Base-by-base conservation (phyloP, 2,329 filamentous ascomycete species). In the Colletotrichum australisinense region DNA sequence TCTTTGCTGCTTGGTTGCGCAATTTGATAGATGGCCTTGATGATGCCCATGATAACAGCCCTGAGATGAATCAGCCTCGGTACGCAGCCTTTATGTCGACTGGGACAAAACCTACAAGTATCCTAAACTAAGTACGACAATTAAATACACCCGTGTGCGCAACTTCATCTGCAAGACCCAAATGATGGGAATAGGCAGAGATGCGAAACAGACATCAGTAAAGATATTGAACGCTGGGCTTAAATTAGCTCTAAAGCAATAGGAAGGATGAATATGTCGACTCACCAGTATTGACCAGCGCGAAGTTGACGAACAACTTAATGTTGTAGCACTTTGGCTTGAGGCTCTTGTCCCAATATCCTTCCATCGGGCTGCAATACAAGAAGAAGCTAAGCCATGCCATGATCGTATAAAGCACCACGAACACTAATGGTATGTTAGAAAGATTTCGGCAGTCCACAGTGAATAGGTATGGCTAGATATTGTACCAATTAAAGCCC, bases 191-290 rank as follows among this genome's bases (percentile, higher is more conserved):
- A 85, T 78, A 1, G 85, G 84, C 22, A 86, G 77, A 1, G 83
- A 80, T 0, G 84, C 84, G 46, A 86, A 84, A n/a, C 81, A 77
- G 8, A 85, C 78, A 65, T 86, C 84, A n/a, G 84, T 85, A 9
- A 81, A 79, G 52, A 86, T 85, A 68, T 86, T 85, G 77, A 84
- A 81, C 4, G 77, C 81, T 79, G 62, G 74, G 56, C 62, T 73
- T 22, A 73, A 19, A 19, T 58, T 16, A 64, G 67, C 12, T 46
- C 12, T 22, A 14, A 60, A 69, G 7, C 59, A 73, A 22, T 22
- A 3, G n/a, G 32, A 19, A 24, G 19, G 9, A 5, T 22, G 1
- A 14, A 9, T 12, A 12, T 24, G n/a, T 22, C 75, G 32, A 53
- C 59, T 3, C 14, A 74, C 72, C 53, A 5, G 72, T 73, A 28